Base-by-base conservation (phyloP, 163 green algal genomes). In the Chlorella variabilis region DNA sequence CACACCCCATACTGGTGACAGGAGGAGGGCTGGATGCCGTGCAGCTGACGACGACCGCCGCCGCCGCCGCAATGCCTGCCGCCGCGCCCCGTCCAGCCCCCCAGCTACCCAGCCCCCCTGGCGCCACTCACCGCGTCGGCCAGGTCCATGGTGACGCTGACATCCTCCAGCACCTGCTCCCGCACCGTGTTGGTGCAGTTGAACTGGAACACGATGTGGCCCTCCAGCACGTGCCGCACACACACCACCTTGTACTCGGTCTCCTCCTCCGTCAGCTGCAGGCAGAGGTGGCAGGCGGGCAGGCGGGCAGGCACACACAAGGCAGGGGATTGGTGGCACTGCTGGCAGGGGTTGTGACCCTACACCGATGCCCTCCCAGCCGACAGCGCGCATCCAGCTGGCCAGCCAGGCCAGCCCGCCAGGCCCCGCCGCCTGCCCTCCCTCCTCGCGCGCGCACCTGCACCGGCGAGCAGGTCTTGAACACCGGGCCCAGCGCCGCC, bases 161-260 rank as follows among this genome's bases (percentile, higher is more conserved):
- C 96, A 59, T 97, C 87, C 88, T 98, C 94, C 85, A 98, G 88
- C 41, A 96, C 84, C 90, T 99, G 97, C 88, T 99, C 97, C 67
- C 84, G 76, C 58, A 99, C 97, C 3, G 97, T 99, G 92, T 99
- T 99, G 84, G 90, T 98, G 90, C 94, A 98, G 86, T 97, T 92
- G 89, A 99, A 99, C 89, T 98, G 96, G 45, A 99, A 87, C 48
- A 99, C 93, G 0, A 98, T 38, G 83, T 96, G 92, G 18, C 80
- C 77, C 21, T 87, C 88, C 76, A 97, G 98, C 13, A 99, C 78
- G 87, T 99, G 96, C 91, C 98, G 97, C n/a, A 98, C 82, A 31
- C 88, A 92, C 71, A 90, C 89, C 33, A 99, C 90, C 67, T 78
- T 93, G 92, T 99, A 99, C 92, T 99, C 97, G 0, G 97, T 99